phyloP scores from a whole-genome alignment of 1,139 yeast genomes.

The Nadsonia commutata region DNA sequence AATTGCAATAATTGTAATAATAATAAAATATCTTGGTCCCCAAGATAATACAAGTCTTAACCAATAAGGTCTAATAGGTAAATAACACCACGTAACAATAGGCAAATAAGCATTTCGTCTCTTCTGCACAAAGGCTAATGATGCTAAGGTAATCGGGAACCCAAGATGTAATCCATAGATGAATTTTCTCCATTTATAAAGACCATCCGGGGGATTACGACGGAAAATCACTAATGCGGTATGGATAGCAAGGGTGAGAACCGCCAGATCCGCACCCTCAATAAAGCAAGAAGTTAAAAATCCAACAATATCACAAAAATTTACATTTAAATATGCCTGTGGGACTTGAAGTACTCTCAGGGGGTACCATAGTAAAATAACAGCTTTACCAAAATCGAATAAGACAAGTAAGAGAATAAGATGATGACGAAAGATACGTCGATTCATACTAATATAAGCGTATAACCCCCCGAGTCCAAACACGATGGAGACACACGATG shows the following conservation, averaged over 20 bases:
- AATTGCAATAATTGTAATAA: constrained; percentile 42
- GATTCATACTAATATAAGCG: constrained; percentile 19
- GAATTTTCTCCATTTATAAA: constrained; percentile 41
- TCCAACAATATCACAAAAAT: constrained; percentile 62
- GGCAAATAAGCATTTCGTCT: constrained; percentile 17
- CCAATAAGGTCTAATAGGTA: constrained; percentile 62
- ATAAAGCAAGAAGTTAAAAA: constrained; percentile 72
- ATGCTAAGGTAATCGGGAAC: constrained; percentile 55
- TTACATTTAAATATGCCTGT: constrained; percentile 36
- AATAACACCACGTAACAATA: constrained; percentile 65
- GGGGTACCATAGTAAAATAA: constrained; percentile 58
- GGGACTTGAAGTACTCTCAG: constrained; percentile 37
- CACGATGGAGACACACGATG: constrained; percentile 19
- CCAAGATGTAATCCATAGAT: constrained; percentile 48
- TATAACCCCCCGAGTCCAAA: constrained; percentile 21
- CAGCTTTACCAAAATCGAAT: constrained; percentile 65
- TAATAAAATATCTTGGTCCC: constrained; percentile 61
- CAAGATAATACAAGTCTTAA: constrained; percentile 58
- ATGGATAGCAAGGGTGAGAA: constrained; percentile 70
- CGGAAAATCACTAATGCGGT: constrained; percentile 58
- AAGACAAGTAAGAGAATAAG: constrained; percentile 50
- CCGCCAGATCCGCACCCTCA: constrained; percentile 82
- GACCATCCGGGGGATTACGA: constrained; percentile 53
- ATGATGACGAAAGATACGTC: constrained; percentile 21
- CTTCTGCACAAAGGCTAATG: constrained; percentile 49